A percentile compares a stretch with the other conserved stretches of the same genome.
phyloP scores from a whole-genome alignment of 1,139 yeast genomes.

The Yamadazyma songkhlaensis region DNA sequence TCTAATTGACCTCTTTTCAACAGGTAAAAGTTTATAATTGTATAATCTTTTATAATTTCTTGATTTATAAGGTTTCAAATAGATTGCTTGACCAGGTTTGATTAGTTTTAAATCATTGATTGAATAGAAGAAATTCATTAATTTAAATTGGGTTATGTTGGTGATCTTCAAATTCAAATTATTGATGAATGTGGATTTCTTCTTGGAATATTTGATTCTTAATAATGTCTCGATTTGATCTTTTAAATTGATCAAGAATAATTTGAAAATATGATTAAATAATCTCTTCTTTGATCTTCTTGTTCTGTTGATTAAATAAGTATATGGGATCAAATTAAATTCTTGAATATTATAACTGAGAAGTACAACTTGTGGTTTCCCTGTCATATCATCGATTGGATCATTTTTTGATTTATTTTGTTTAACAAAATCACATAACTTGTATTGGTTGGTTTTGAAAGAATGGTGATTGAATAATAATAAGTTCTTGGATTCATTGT shows the following conservation, averaged over 20 bases:
- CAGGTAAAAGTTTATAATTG: constrained; percentile 21
- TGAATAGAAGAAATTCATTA: constrained; percentile 22
- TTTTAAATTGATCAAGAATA: constrained; percentile 37
- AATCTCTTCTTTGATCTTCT: constrained; percentile 25
- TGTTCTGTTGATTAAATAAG: constrained; percentile 26
- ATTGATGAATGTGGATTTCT: constrained; percentile 27
- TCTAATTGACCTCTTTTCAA: not conserved
- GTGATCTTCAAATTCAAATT: constrained; percentile 24
- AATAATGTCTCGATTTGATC: constrained; percentile 39
- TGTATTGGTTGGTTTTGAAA: constrained; percentile 27
- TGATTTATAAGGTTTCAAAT: constrained; percentile 26
- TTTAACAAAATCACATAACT: constrained; percentile 25
- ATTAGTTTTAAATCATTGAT: constrained; percentile 12
- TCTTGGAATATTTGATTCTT: constrained; percentile 34
- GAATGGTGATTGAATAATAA: constrained; percentile 24
- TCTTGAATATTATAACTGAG: constrained; percentile 29
- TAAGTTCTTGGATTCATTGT: constrained; percentile 18
- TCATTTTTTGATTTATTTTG: constrained; percentile 8
- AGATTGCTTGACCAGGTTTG: constrained; percentile 23
- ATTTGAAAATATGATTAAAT: constrained; percentile 33
- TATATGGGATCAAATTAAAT: constrained; percentile 37
- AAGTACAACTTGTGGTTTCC: constrained; percentile 16
- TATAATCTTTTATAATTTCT: constrained; percentile 31
- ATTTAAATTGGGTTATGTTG: constrained; percentile 24
- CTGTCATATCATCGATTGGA: constrained; percentile 3